Percentiles rank a stretch among this genome's conserved stretches.
phyloP scores from a whole-genome alignment of 176 grass and related monocot species.

The Themeda triandra region DNA sequence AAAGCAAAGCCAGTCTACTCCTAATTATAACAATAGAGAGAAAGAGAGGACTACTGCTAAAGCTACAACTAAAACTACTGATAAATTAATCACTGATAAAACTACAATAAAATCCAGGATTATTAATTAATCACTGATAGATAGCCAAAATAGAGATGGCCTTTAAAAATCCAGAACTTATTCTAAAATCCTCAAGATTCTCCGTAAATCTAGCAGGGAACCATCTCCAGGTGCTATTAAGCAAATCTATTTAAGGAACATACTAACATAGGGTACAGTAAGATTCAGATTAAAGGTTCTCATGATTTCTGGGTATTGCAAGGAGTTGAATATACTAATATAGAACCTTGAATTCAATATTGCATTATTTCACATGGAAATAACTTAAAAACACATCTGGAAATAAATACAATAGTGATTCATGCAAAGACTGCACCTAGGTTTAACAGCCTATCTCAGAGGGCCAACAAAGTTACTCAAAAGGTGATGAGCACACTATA shows the following conservation, averaged over 20 bases:
- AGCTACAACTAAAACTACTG: no score
- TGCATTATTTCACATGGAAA: background rate
- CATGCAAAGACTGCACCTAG: background rate
- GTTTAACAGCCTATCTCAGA: background rate
- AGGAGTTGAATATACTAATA: background rate
- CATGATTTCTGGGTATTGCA: background rate
- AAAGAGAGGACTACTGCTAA: no score
- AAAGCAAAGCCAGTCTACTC: no score
- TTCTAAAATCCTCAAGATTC: background rate
- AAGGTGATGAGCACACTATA: background rate
- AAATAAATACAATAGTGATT: background rate
- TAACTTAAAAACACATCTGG: background rate
- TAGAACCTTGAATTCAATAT: background rate
- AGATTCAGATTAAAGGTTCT: background rate
- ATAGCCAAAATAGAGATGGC: background rate
- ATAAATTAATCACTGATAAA: no score
- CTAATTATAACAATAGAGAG: no score
- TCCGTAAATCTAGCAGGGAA: background rate
- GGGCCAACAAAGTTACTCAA: background rate
- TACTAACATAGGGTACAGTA: background rate
- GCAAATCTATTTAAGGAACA: background rate
- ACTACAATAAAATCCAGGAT: background rate
- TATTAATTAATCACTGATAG: background rate
- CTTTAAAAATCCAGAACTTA: background rate
- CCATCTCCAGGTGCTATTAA: background rate